phyloP scores from a whole-genome alignment of 306 rosid species.

The Spatholobus suberectus region DNA sequence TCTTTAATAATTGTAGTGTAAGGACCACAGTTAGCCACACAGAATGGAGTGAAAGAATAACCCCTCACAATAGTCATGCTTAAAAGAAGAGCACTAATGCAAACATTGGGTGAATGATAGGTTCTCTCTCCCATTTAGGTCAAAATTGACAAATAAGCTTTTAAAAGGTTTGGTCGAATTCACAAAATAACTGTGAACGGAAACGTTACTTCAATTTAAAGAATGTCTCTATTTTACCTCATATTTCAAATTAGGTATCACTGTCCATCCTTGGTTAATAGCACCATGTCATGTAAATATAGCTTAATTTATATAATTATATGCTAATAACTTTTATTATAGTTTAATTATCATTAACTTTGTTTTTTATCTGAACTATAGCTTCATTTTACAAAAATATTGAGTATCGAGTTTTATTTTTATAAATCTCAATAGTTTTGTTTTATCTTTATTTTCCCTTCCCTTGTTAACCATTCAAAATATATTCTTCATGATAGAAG shows the following conservation, averaged over 20 bases:
- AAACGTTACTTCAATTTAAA: slow-evolving; percentile 16
- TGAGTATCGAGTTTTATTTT: not conserved
- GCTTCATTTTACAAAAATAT: not conserved
- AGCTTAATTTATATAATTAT: not conserved
- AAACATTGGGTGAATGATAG: slow-evolving; percentile 34
- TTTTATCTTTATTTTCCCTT: not conserved
- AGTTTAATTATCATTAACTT: not conserved
- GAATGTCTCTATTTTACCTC: not conserved
- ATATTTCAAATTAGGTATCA: not conserved
- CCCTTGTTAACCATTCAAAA: not conserved
- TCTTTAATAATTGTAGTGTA: slow-evolving; percentile 19
- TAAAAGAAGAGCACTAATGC: slow-evolving; percentile 37
- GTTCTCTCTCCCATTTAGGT: slow-evolving; percentile 17
- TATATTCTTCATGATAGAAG: not conserved
- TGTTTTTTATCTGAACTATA: not conserved
- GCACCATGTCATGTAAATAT: not conserved
- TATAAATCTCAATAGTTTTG: not conserved
- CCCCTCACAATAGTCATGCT: not conserved
- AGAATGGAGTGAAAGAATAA: slow-evolving; percentile 34
- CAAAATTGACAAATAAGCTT: slow-evolving; percentile 45
- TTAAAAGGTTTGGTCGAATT: slow-evolving; percentile 37
- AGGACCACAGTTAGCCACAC: slow-evolving; percentile 43
- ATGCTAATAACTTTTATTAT: not conserved
- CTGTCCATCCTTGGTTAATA: not conserved
- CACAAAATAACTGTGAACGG: slow-evolving; percentile 32